A percentile compares a stretch with the other conserved stretches of the same genome.
Evolutionary conservation across 495 filamentous ascomycete species (phyloP).

Genomic region (Neurospora terricola): DNA sequence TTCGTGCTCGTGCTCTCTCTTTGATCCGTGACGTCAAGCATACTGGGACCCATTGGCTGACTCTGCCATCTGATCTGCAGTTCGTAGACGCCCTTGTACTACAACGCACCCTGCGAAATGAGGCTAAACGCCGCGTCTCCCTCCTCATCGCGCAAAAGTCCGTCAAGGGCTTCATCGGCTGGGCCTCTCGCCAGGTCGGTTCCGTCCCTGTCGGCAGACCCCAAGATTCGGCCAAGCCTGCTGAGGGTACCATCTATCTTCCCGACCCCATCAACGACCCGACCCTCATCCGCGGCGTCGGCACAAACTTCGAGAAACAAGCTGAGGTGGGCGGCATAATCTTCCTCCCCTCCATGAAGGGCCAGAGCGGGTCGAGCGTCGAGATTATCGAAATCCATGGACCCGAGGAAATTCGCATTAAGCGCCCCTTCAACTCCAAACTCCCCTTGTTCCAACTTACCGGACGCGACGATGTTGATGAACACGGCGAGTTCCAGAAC

Average conservation of each 20-base stretch:
- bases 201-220: constrained; percentile 83
- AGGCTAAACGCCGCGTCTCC: constrained; percentile 78
- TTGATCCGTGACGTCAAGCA: background rate
- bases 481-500: constrained; percentile 40
- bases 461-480: constrained; percentile 57
- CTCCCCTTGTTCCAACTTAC: constrained; percentile 69
- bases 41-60: background rate
- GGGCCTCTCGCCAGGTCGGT: constrained; percentile 66
- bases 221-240: constrained; percentile 77
- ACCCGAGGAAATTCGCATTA: constrained; percentile 72
- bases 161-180: constrained; percentile 81
- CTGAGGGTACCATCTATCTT: constrained; percentile 75
- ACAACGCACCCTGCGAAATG: constrained; percentile 75
- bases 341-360: constrained; percentile 75
- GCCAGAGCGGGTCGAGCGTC: constrained; percentile 59
- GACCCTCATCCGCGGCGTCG: constrained; percentile 71
- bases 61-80: constrained; percentile 25
- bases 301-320: constrained; percentile 71
- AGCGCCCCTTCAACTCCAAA: constrained; percentile 71
- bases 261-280: constrained; percentile 79
- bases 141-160: constrained; percentile 94
- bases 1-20: constrained; percentile 18
- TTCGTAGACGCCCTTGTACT: constrained; percentile 95
- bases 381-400: constrained; percentile 73
- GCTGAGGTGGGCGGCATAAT: constrained; percentile 73